Evolutionary conservation across 495 filamentous ascomycete genomes (phyloP), one percentile per base, ranked within the genome.

Genomic region (Poronia punctata): DNA sequence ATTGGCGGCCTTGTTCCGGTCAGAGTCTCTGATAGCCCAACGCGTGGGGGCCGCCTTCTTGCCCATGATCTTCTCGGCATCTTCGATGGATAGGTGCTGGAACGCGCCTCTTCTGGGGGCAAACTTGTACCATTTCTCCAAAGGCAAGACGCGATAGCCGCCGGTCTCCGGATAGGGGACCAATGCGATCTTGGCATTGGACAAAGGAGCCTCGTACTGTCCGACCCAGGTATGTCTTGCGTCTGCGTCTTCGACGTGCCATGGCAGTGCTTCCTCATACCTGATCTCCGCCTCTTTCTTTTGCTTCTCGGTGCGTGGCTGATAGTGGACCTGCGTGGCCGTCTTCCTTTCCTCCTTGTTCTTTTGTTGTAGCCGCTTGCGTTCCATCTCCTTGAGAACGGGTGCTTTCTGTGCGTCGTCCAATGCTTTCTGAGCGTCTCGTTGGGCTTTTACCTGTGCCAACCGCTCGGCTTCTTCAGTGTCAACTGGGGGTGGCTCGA

Each of bases 51-150:
- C 82, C 17, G 72, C 65, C 48, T 81, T 83, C 64, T 82, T 82
- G 34, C 65, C 60, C 82, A 90, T 85, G 24, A 77, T 70, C 36
- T 77, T 81, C 58, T 96, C 89, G 0, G 86, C 88, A 48, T 93
- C 86, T 41, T 95, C 89, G 12, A 86, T 80, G 0, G 78, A 83
- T 58, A 89, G 66, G 2, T 75, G 74, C 60, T 88, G 86, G 62
- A 93, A 89, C 35, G 83, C 78, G 31, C 80, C 83, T 27, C 55
- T 43, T 59, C 89, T 94, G 39, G 80, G 74, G 15, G 67, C 83
- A 52, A 98, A 96, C 38, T 82, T 84, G 66, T 98, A 98, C 83
- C 83, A 96, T 52, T 94, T 92, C 50, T 97, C 88, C 7, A 94
- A 61, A 0, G 93, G 93, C 15, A 92, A 71, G 82, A 97, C 86